Evolutionary conservation across 2,329 filamentous ascomycete genomes (phyloP).

Genomic region (Mycosphaerelloides madeirae): DNA sequence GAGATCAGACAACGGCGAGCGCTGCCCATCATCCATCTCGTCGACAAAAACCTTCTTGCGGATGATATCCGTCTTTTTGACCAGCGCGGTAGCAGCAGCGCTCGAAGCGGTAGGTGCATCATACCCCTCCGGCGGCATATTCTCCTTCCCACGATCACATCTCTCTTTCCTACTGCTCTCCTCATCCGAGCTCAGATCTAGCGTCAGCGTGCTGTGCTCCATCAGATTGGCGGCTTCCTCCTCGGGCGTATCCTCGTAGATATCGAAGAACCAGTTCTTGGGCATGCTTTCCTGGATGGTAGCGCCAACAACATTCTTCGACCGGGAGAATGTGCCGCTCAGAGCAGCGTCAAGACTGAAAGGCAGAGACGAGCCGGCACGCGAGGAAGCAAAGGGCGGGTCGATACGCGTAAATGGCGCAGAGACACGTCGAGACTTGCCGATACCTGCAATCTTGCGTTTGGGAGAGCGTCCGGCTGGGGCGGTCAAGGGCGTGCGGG

Average conservation of each 20-base stretch:
- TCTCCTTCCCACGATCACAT: slow-evolving; percentile 76
- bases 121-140: slow-evolving; percentile 66
- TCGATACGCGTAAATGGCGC: slow-evolving; percentile 65
- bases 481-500: slow-evolving; percentile 47
- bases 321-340: slow-evolving; percentile 64
- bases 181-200: slow-evolving; percentile 89
- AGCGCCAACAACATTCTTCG: slow-evolving; percentile 41
- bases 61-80: slow-evolving; percentile 27
- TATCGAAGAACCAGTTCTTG: slow-evolving; percentile 79
- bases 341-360: slow-evolving; percentile 84
- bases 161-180: slow-evolving; percentile 57
- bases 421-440: slow-evolving; percentile 56
- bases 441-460: slow-evolving; percentile 63
- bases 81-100: slow-evolving; percentile 11
- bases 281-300: slow-evolving; percentile 55
- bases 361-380: slow-evolving; percentile 50
- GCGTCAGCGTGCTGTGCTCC: slow-evolving; percentile 78
- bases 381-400: slow-evolving; percentile 52
- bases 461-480: slow-evolving; percentile 78
- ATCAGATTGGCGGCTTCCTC: slow-evolving; percentile 89
- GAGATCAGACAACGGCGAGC: slow-evolving; percentile 32
- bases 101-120: slow-evolving; percentile 25
- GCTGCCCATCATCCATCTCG: slow-evolving; percentile 34
- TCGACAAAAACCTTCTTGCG: slow-evolving; percentile 27
- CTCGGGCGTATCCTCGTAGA: slow-evolving; percentile 86